Evolutionary conservation across 208 protist genomes (phyloP).

Genomic region (Herpetomonas samuelpessoai): DNA sequence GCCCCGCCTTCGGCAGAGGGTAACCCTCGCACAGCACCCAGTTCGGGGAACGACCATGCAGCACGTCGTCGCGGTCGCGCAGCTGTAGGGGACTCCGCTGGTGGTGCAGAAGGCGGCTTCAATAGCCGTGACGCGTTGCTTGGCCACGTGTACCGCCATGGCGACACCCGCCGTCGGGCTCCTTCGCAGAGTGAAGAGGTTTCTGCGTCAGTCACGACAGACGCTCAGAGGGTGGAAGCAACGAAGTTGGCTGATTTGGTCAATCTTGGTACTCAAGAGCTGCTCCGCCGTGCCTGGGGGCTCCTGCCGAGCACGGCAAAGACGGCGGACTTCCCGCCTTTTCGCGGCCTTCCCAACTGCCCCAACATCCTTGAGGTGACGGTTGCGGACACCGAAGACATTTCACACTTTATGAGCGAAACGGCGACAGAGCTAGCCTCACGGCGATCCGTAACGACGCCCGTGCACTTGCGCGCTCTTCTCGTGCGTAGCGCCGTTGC

Average conservation of each 20-base stretch:
- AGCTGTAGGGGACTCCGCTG: neutral
- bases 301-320: conserved; percentile 25
- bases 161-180: no score
- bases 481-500: conserved; percentile 27
- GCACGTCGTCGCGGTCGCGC: neutral
- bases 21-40: neutral
- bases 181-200: neutral
- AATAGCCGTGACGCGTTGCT: neutral
- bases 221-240: neutral
- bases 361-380: conserved; percentile 47
- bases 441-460: conserved; percentile 18
- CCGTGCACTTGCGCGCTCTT: conserved; percentile 27
- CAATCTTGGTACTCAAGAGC: conserved; percentile 34
- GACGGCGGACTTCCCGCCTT: conserved; percentile 28
- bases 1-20: conserved; percentile 1
- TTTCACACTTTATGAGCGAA: conserved; percentile 50
- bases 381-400: conserved; percentile 33
- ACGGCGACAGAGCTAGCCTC: conserved; percentile 30
- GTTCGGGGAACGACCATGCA: neutral
- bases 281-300: conserved; percentile 46
- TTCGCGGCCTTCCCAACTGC: conserved; percentile 31
- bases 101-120: neutral
- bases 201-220: neutral
- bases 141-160: conserved; percentile 11
- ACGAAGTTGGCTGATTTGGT: conserved; percentile 29